Base-by-base conservation (phyloP, 441 rosid species). In the Jatropha podagrica region DNA sequence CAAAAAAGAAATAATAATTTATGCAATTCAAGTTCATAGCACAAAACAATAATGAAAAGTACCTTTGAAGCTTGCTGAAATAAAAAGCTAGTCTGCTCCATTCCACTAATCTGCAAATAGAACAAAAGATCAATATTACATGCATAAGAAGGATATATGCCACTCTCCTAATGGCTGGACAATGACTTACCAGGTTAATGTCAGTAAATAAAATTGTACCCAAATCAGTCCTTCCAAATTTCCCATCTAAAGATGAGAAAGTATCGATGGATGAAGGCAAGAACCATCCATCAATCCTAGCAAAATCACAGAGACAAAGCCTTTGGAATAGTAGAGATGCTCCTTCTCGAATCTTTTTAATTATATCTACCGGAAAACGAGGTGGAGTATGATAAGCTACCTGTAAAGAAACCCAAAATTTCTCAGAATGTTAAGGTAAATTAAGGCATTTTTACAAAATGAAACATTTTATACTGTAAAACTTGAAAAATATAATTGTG, bases 21-120 rank as follows among this genome's bases (percentile, higher is more conserved):
- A 23, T 23, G 32, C 32, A 32, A 1, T 51, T 65, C 42, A 60
- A 65, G 61, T 38, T 55, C 5, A 69, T 8, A n/a, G 51, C 44
- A 59, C 27, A 55, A 48, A 55, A 44, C 42, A 59, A 51, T 54
- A 48, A 66, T 5, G 15, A 73, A 32, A 79, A 71, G 71, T 85
- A 93, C 99, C 99, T 96, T 93, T 54, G 97, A 96, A 76, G 99
- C 97, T 84, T 96, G 99, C 85, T 93, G 99, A 87, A 93, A 96
- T 68, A 96, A 87, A 82, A 93, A 93, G 84, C 98, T 96, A 55
- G 96, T 93, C 86, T 96, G 98, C 85, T 96, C 98, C 99, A 96
- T 93, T 76, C 98, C 99, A 85, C 99, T 96, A 80, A 96, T 96
- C 98, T 96, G 87, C 65, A 27, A 74, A 56, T 80, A 73, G 27